Evolutionary conservation across 2,329 filamentous ascomycete genomes (phyloP).

Genomic region (Emergomyces orientalis): DNA sequence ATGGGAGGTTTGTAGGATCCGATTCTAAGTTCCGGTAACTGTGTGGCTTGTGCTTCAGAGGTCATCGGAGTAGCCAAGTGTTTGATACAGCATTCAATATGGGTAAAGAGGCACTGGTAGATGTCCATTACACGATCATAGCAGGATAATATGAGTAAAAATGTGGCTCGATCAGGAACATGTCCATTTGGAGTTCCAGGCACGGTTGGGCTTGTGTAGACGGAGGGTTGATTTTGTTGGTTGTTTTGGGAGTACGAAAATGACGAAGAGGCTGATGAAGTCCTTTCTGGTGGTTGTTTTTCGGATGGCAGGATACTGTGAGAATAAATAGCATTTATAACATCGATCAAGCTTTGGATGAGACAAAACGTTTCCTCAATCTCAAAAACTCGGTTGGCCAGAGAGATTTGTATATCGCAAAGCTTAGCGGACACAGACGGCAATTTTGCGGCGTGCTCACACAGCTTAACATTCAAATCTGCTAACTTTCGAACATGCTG

Average conservation of each 20-base stretch:
- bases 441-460: neutral
- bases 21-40: neutral
- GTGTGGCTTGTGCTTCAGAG: neutral
- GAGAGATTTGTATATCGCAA: neutral
- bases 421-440: neutral
- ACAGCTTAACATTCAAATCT: slow-evolving; percentile 1
- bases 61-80: neutral
- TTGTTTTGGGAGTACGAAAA: neutral
- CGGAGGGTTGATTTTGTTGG: neutral
- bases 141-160: slow-evolving; percentile 2
- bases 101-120: neutral
- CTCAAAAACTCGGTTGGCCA: neutral
- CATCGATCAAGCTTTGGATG: slow-evolving; percentile 1
- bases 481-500: neutral
- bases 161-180: neutral
- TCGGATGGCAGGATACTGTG: neutral
- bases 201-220: too few relatives aligned
- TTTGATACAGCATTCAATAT: slow-evolving; percentile 1
- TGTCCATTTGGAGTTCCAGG: too few relatives aligned
- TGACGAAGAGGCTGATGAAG: neutral
- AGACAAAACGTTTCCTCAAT: neutral
- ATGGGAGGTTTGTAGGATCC: neutral
- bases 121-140: slow-evolving; percentile 2
- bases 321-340: neutral
- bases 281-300: neutral